Evolutionary conservation across 139 green algal species (phyloP).

Genomic region (Coelastrella sp.): DNA sequence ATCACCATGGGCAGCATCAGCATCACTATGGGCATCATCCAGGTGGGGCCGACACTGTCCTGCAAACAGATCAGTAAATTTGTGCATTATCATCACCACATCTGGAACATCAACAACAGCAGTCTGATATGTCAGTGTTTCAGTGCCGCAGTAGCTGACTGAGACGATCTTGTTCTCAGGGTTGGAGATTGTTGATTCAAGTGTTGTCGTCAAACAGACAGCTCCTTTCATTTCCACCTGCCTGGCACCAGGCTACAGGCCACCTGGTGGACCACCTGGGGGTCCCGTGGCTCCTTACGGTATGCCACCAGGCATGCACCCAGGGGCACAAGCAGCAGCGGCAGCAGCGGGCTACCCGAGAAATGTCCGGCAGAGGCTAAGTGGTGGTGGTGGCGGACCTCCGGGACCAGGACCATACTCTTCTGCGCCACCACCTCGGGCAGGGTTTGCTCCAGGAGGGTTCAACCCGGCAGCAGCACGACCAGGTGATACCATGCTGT

Average conservation of each 20-base stretch:
- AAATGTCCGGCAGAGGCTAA: conserved; percentile 22
- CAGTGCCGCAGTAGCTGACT: not conserved
- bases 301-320: not conserved
- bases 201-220: not conserved
- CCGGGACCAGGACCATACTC: not conserved
- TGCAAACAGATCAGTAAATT: no score
- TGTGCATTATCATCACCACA: not conserved
- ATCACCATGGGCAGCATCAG: not conserved
- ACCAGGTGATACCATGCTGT: not conserved
- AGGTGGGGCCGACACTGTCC: not conserved
- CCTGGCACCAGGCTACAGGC: not conserved
- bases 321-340: not conserved
- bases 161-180: not conserved
- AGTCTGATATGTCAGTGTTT: no score
- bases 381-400: not conserved
- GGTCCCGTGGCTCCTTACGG: not conserved
- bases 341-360: not conserved
- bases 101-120: no score
- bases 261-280: not conserved
- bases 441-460: not conserved
- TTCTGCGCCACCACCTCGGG: not conserved
- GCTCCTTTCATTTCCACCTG: not conserved
- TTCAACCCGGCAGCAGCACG: not conserved
- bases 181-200: not conserved
- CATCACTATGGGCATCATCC: not conserved